Conservation (phyloP, 2,329 filamentous ascomycete species). For the Helotiales sp. region DNA sequence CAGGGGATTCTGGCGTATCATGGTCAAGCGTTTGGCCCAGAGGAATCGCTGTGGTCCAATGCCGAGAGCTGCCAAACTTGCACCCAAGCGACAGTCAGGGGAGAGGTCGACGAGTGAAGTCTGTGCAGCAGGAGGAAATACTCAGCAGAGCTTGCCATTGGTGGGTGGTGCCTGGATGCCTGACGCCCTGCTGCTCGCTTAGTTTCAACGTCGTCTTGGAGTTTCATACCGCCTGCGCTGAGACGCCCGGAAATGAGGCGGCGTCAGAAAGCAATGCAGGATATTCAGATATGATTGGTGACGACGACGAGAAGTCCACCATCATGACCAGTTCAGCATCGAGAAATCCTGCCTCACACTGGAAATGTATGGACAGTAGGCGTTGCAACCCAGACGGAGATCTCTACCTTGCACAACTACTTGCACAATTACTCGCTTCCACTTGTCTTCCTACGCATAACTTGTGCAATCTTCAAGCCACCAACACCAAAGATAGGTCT, state of each 20-base stretch:
- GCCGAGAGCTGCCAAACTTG: no score
- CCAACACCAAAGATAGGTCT: neutral
- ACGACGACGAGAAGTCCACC: neutral
- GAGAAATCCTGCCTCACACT: neutral
- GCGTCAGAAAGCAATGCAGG: neutral
- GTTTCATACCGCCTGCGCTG: conserved; percentile 8
- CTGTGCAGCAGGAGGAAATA: conserved; percentile 5
- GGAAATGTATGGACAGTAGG: neutral
- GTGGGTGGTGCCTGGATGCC: neutral
- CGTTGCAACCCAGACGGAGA: neutral
- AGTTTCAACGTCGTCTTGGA: conserved; percentile 13
- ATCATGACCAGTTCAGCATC: neutral
- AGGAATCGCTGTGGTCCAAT: neutral
- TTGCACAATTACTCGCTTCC: neutral
- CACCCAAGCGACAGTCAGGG: neutral
- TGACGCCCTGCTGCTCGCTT: conserved; percentile 12
- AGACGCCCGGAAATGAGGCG: conserved; percentile 10
- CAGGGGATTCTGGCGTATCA: neutral
- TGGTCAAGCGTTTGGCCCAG: neutral
- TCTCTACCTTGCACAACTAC: neutral
- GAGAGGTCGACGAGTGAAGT: neutral
- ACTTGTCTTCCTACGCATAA: neutral
- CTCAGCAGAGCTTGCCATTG: conserved; percentile 3
- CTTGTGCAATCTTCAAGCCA: neutral
- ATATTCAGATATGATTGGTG: neutral